phyloP scores from a whole-genome alignment of 306 rosid genomes.

The Inga oerstediana region DNA sequence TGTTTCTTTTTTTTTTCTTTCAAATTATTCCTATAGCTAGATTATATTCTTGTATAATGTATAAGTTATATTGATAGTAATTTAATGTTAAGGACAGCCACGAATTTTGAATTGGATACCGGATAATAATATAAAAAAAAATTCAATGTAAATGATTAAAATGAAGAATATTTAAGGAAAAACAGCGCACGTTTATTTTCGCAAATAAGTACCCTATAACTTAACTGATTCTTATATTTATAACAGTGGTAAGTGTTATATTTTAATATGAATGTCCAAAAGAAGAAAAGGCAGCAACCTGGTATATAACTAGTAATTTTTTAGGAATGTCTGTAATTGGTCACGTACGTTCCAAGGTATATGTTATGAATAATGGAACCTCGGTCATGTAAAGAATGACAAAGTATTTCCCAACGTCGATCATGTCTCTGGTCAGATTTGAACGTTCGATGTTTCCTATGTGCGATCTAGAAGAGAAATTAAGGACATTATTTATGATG shows the following conservation, averaged over 20 bases:
- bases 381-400: neutral
- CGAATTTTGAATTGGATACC: accelerated
- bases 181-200: too few species aligned
- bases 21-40: neutral
- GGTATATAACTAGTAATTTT: neutral
- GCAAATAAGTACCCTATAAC: too few species aligned
- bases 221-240: too few species aligned
- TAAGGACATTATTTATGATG: neutral
- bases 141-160: too few species aligned
- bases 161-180: too few species aligned
- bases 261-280: neutral
- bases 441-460: neutral
- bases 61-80: neutral
- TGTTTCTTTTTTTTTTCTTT: neutral
- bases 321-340: neutral
- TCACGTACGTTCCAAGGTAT: neutral
- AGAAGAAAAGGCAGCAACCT: neutral
- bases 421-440: neutral
- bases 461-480: neutral
- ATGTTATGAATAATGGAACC: neutral
- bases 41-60: neutral
- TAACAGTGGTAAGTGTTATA: too few species aligned
- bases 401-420: neutral
- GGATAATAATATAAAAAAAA: too few species aligned
- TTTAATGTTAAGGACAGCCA: too few species aligned